A percentile compares a stretch with the other conserved stretches of the same genome.
Evolutionary conservation across 2,329 filamentous ascomycete species (phyloP).

Genomic region (Penicillium concentricum): DNA sequence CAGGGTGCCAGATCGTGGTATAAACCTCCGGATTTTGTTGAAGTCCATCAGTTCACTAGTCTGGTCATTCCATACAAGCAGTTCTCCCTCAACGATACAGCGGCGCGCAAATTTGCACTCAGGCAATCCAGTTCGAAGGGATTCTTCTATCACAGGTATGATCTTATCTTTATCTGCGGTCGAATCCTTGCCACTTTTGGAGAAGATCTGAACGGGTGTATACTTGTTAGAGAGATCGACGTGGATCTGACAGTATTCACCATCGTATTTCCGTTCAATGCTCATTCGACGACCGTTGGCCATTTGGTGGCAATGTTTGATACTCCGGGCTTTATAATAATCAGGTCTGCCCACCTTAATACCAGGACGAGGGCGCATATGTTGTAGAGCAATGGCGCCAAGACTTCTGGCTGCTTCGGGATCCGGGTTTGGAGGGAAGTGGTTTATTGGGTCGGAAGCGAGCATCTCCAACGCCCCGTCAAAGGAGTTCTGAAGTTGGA

Average conservation of each 20-base stretch:
- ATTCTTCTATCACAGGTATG: conserved; percentile 62
- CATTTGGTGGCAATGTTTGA: conserved; percentile 72
- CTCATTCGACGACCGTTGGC: conserved; percentile 62
- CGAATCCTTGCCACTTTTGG: conserved; percentile 88
- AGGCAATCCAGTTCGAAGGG: conserved; percentile 60
- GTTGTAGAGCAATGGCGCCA: conserved; percentile 36
- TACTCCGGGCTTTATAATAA: conserved; percentile 66
- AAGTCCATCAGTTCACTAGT: conserved; percentile 69
- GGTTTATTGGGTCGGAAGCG: conserved; percentile 34
- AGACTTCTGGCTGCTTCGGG: conserved; percentile 31
- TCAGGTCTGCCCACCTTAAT: conserved; percentile 64
- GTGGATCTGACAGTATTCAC: conserved; percentile 88
- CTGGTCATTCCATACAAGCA: conserved; percentile 73
- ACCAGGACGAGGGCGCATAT: conserved; percentile 56
- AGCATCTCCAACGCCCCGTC: conserved; percentile 59
- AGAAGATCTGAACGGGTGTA: conserved; percentile 74
- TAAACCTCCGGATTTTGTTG: conserved; percentile 77
- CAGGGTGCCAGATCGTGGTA: conserved; percentile 68
- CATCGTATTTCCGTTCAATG: conserved; percentile 79
- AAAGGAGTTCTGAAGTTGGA: conserved; percentile 70
- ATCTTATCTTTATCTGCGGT: conserved; percentile 67
- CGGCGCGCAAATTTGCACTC: conserved; percentile 60
- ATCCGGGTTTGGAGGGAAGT: conserved; percentile 39
- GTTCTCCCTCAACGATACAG: conserved; percentile 81
- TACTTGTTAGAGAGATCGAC: conserved; percentile 61